Percentiles rank a stretch among this genome's conserved stretches.
Conservation (phyloP, 2,329 filamentous ascomycete genomes). For the Paecilomyces sp. region DNA sequence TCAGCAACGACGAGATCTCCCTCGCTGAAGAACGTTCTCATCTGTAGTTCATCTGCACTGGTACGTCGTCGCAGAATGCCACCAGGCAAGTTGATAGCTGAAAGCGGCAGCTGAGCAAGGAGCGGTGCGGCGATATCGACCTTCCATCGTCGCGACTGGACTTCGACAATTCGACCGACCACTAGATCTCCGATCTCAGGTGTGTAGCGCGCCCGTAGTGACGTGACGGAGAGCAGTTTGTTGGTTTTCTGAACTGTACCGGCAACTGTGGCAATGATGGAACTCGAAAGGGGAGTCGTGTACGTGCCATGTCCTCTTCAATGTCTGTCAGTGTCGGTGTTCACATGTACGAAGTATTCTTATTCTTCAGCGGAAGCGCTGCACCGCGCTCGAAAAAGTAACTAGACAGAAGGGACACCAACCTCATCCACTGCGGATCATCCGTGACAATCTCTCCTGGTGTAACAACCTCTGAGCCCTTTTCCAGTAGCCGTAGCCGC, state of each 20-base stretch:
- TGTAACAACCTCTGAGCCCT: slow-evolving; percentile 59
- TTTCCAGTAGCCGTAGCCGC: slow-evolving; percentile 24
- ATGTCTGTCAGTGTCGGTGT: background rate
- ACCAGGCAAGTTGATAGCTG: slow-evolving; percentile 87
- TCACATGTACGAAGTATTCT: background rate
- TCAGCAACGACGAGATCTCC: slow-evolving; percentile 91
- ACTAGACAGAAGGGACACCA: slow-evolving; percentile 1
- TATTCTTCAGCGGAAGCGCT: background rate
- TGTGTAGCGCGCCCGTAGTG: slow-evolving; percentile 84
- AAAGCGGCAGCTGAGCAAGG: slow-evolving; percentile 76
- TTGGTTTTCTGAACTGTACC: slow-evolving; percentile 90
- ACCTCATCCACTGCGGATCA: slow-evolving; percentile 91
- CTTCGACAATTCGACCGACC: slow-evolving; percentile 86
- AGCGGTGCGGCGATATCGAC: slow-evolving; percentile 87
- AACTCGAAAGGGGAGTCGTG: slow-evolving; percentile 50
- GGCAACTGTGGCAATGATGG: slow-evolving; percentile 83
- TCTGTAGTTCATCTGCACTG: slow-evolving; percentile 93
- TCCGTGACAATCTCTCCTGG: slow-evolving; percentile 83
- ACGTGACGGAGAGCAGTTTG: slow-evolving; percentile 87
- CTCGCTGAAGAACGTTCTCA: slow-evolving; percentile 93
- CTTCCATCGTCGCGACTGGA: slow-evolving; percentile 89
- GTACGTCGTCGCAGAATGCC: slow-evolving; percentile 87
- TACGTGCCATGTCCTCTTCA: slow-evolving; percentile 87
- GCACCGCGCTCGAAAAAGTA: background rate
- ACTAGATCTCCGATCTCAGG: slow-evolving; percentile 96